A percentile compares a stretch with the other conserved stretches of the same genome.
Conservation (phyloP, 179 eudicot genomes). For the Silene vulgaris region DNA sequence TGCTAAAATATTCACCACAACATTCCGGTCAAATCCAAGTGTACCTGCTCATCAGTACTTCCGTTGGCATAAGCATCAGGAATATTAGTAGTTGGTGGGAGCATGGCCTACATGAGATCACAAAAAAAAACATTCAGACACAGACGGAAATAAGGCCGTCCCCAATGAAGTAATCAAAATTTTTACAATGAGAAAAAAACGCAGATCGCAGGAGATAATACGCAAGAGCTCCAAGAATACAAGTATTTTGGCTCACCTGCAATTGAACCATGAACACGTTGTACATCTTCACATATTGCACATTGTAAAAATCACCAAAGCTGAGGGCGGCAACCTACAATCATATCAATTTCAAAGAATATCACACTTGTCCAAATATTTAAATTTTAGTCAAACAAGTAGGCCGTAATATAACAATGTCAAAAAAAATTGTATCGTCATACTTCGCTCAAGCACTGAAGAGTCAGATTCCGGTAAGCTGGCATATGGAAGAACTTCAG, state of each 20-base stretch:
- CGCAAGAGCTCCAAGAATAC: neutral
- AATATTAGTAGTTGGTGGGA: conserved; percentile 59
- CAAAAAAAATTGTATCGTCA: neutral
- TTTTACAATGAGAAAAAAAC: neutral
- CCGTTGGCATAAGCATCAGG: conserved; percentile 92
- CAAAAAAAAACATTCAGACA: conserved; percentile 4
- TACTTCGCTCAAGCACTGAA: conserved; percentile 96
- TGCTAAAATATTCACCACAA: neutral
- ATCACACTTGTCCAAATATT: neutral
- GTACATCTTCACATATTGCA: conserved; percentile 80
- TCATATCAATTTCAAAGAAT: conserved; percentile 16
- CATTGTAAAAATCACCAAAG: conserved; percentile 82
- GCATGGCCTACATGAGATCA: conserved; percentile 48
- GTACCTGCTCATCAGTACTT: conserved; percentile 86
- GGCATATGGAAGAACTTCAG: conserved; percentile 74
- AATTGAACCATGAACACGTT: conserved; percentile 78
- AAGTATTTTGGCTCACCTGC: conserved; percentile 49
- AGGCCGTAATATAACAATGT: neutral
- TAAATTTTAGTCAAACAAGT: neutral
- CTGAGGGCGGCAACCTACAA: conserved; percentile 80
- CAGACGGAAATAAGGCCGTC: neutral
- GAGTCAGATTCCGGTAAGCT: conserved; percentile 87
- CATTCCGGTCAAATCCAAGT: conserved; percentile 1
- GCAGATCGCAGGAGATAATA: neutral
- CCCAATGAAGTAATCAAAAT: neutral